Conservation (phyloP, 2,329 filamentous ascomycete species). For the Cytospora piceicola region DNA sequence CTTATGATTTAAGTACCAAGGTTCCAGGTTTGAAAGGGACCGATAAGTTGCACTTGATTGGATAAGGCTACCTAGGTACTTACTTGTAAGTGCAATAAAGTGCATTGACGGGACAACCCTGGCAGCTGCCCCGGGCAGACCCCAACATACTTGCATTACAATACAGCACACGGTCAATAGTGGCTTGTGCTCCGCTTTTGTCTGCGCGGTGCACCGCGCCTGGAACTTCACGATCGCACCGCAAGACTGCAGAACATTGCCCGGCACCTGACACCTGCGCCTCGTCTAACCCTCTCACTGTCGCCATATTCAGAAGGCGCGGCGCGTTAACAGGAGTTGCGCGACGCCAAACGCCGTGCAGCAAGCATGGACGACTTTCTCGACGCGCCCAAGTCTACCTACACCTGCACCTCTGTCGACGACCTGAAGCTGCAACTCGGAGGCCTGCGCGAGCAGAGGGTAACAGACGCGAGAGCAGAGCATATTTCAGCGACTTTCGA, state of each 20-base stretch:
- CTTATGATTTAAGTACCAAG: too few species aligned
- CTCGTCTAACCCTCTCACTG: background rate
- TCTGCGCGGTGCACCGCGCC: background rate
- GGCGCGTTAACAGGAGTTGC: background rate
- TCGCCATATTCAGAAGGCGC: background rate
- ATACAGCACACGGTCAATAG: background rate
- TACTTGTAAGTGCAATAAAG: too few species aligned
- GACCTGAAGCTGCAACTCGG: conserved; percentile 54
- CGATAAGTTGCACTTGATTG: too few species aligned
- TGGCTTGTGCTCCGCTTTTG: background rate
- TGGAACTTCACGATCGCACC: background rate
- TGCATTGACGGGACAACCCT: too few species aligned
- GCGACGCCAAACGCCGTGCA: background rate
- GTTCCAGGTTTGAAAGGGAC: too few species aligned
- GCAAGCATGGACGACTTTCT: conserved; percentile 39
- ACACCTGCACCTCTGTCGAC: conserved; percentile 45
- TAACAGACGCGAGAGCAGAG: conserved; percentile 53
- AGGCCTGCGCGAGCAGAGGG: conserved; percentile 46
- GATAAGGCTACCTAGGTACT: too few species aligned
- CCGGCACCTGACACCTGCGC: too few species aligned
- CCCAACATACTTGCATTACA: too few species aligned
- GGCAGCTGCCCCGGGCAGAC: too few species aligned
- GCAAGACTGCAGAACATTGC: background rate
- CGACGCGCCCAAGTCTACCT: conserved; percentile 37
- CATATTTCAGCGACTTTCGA: conserved; percentile 53